These are phyloP conservation scores for Spergularia azorica DNA, from an alignment of 179 eudicot genomes.

Conservation along the genomic window DNA sequence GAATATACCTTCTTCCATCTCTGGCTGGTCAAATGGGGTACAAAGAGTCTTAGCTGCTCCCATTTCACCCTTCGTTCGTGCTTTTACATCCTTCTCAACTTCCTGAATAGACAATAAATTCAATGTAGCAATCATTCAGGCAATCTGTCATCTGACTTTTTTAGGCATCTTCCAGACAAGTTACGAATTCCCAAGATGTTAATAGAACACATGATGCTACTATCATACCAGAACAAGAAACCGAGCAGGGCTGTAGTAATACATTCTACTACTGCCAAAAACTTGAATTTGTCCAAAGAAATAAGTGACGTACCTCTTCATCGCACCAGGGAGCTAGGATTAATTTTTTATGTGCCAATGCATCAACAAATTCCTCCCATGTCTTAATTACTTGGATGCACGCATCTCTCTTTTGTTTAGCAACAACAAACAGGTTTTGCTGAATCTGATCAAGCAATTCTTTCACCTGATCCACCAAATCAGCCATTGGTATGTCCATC, in stretches of 20 bases:
- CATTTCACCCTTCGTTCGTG: conserved; percentile 91
- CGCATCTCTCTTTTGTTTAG: conserved; percentile 81
- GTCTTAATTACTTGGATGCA: conserved; percentile 68
- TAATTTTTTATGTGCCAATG: conserved; percentile 78
- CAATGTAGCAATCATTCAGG: background rate
- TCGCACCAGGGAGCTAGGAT: conserved; percentile 99
- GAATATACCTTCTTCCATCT: conserved; percentile 72
- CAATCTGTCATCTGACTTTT: background rate
- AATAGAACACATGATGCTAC: background rate
- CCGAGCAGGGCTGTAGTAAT: background rate
- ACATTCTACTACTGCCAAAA: background rate
- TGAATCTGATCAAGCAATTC: conserved; percentile 63
- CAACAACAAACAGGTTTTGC: conserved; percentile 65
- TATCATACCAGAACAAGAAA: background rate
- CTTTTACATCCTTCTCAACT: conserved; percentile 94
- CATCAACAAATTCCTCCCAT: conserved; percentile 94
- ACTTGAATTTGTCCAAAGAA: background rate
- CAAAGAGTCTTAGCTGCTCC: conserved; percentile 97
- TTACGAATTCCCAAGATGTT: background rate
- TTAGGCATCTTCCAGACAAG: background rate
- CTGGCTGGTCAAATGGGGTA: conserved; percentile 96
- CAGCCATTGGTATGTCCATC: conserved; percentile 69
- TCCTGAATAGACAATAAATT: conserved; percentile 47
- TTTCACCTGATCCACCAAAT: conserved; percentile 58
- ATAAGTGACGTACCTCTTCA: conserved; percentile 69